Conservation (phyloP, 371 early-diverging fungal species). For the Nematocida ironsii region DNA sequence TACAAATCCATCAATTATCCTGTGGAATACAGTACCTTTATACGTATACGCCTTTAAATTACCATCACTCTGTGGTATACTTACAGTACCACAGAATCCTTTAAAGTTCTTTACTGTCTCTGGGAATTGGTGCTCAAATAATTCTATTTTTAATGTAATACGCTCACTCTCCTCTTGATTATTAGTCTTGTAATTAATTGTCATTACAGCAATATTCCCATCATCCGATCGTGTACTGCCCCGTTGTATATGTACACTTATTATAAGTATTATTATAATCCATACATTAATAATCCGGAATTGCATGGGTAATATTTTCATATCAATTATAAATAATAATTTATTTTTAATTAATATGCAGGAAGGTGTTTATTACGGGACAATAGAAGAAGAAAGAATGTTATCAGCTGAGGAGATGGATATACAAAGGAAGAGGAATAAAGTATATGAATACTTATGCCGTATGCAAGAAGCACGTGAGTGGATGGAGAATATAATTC, state of each 20-base stretch:
- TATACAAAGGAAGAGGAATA: constrained; percentile 79
- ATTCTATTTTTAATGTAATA: constrained; percentile 27
- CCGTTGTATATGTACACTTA: too few species aligned
- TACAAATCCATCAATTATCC: constrained; percentile 85
- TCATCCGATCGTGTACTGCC: too few species aligned
- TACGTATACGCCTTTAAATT: constrained; percentile 75
- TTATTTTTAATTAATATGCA: constrained; percentile 47
- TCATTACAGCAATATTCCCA: too few species aligned
- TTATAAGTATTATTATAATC: too few species aligned
- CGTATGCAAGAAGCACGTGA: constrained; percentile 97
- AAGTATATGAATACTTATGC: constrained; percentile 95
- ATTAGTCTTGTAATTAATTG: neutral
- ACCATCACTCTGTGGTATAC: neutral
- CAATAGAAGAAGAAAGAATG: constrained; percentile 59
- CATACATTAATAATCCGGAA: too few species aligned
- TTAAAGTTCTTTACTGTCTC: constrained; percentile 76
- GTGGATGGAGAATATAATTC: constrained; percentile 75
- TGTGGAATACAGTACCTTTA: constrained; percentile 82
- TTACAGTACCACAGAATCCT: constrained; percentile 28
- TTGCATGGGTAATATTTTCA: too few species aligned
- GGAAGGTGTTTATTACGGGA: constrained; percentile 56
- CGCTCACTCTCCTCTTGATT: neutral
- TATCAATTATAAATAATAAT: neutral
- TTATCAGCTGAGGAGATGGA: constrained; percentile 76
- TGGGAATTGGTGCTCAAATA: constrained; percentile 75